Base-by-base conservation (phyloP, 2,329 filamentous ascomycete species). In the Ceratocystiopsis sp. region DNA sequence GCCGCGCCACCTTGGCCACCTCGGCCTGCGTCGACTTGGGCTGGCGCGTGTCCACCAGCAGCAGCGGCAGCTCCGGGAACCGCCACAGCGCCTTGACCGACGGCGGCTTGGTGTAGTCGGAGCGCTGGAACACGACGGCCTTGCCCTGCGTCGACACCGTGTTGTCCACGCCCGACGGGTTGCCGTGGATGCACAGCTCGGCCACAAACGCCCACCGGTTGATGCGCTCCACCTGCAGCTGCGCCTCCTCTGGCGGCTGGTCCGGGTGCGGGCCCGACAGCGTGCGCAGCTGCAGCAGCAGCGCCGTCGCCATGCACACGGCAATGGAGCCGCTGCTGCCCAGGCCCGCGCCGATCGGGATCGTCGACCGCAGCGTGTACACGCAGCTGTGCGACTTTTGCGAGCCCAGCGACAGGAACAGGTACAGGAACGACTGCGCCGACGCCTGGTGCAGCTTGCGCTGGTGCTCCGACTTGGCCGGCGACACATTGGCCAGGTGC, bases 191-290 rank as follows among this genome's bases (percentile, higher is more conserved):
- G 61, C 86, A 91, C 76, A 96, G 82, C 60, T 98, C 91, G 19
- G 82, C 82, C 1, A 98, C 91, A 60, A 95, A 96, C 0, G 91
- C 87, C 91, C 93, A 98, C 48, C 83, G 75, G 61, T 98, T 98
- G 63, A 98, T 95, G 49, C 89, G 78, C 63, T 96, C 87, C 29
- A 96, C 73, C 58, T 98, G 89, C 37, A 86, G 62, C 46, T 83
- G 78, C n/a, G 84, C 84, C 62, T 98, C 91, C 43, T 85, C 78
- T 1, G 77, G 63, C 4, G 86, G 84, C 59, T 96, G 89, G 54
- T 96, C 89, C 0, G 84, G 83, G 57, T 96, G 89, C 1, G 91
- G 91, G 0, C 86, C 86, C 1, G 85, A 81, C 7, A 98, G 69
- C 3, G 87, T 84, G 42, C 87, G 80, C 49, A 93, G 80, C 59